Evolutionary conservation across 2,329 filamentous ascomycete species (phyloP).

Genomic region (Dothideomycetes sp.): DNA sequence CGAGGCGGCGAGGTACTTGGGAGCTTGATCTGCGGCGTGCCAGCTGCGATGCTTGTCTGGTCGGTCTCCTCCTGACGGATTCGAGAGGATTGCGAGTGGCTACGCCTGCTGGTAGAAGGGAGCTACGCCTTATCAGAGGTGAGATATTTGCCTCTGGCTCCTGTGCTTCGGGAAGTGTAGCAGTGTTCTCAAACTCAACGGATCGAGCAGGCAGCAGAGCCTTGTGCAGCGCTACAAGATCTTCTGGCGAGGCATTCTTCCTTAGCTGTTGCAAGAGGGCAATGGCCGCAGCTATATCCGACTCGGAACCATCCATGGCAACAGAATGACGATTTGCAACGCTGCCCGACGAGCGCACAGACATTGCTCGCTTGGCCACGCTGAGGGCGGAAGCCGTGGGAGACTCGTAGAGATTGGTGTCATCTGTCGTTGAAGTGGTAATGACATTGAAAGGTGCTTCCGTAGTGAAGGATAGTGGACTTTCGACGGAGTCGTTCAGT

Average conservation of each 20-base stretch:
- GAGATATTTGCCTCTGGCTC: conserved; percentile 6
- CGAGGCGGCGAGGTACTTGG: not conserved
- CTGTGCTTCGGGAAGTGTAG: not conserved
- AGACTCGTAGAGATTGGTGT: not conserved
- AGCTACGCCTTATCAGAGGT: conserved; percentile 25
- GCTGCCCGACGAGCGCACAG: not conserved
- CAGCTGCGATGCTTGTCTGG: not conserved
- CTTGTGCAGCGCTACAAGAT: conserved; percentile 31
- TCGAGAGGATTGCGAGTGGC: conserved; percentile 15
- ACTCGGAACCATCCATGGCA: conserved; percentile 9
- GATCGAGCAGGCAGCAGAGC: conserved; percentile 23
- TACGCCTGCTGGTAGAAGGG: conserved; percentile 28
- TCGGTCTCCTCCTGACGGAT: conserved; percentile 4
- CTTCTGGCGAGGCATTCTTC: conserved; percentile 36
- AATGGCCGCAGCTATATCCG: conserved; percentile 35
- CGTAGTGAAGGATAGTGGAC: conserved; percentile 1
- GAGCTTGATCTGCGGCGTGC: not conserved
- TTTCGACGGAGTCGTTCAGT: conserved; percentile 1
- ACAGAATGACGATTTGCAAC: conserved; percentile 2
- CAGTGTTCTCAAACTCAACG: conserved; percentile 11
- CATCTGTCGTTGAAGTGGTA: not conserved
- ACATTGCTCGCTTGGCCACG: not conserved
- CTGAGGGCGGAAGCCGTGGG: not conserved
- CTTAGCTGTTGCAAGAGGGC: conserved; percentile 35
- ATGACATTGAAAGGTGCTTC: conserved; percentile 5